Conservation (phyloP, 768 basidiomycete species). For the Lactarius hengduanensis region DNA sequence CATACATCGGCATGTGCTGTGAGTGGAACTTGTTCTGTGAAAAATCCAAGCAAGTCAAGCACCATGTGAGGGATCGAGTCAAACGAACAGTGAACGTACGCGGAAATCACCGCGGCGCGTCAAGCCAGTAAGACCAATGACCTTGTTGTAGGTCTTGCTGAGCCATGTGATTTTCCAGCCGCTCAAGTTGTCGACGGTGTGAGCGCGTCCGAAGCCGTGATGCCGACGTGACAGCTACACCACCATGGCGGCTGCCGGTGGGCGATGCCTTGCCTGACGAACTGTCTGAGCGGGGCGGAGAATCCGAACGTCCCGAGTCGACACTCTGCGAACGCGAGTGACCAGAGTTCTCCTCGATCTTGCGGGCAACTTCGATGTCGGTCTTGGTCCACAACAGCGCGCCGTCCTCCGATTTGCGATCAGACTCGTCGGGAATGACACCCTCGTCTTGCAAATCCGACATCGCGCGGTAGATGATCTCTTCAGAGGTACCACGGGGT, state of each 20-base stretch:
- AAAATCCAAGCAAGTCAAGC: slow-evolving; percentile 4
- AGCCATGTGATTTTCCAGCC: slow-evolving; percentile 49
- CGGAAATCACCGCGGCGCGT: slow-evolving; percentile 46
- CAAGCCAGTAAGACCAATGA: slow-evolving; percentile 42
- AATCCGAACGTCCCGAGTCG: slow-evolving; percentile 13
- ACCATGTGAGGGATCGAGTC: no score
- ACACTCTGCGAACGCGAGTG: slow-evolving; percentile 17
- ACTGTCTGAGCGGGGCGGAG: not conserved
- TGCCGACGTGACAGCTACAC: slow-evolving; percentile 45
- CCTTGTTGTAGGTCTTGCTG: slow-evolving; percentile 43
- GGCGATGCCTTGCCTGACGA: slow-evolving; percentile 17
- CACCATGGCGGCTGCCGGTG: slow-evolving; percentile 30
- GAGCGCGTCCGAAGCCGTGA: slow-evolving; percentile 45
- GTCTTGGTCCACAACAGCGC: slow-evolving; percentile 10
- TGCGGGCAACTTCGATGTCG: slow-evolving; percentile 13
- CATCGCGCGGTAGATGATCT: slow-evolving; percentile 49
- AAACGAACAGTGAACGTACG: slow-evolving; percentile 34
- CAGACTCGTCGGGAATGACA: not conserved
- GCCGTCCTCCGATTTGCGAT: slow-evolving; percentile 13
- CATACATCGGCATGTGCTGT: slow-evolving; percentile 45
- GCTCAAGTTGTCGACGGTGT: slow-evolving; percentile 43
- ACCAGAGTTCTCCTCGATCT: slow-evolving; percentile 8
- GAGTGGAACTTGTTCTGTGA: slow-evolving; percentile 48
- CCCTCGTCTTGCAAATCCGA: slow-evolving; percentile 41
- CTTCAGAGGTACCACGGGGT: slow-evolving; percentile 54